Evolutionary conservation across 1,284 basidiomycete genomes (phyloP).

Genomic region (Phellopilus nigrolimitatus): DNA sequence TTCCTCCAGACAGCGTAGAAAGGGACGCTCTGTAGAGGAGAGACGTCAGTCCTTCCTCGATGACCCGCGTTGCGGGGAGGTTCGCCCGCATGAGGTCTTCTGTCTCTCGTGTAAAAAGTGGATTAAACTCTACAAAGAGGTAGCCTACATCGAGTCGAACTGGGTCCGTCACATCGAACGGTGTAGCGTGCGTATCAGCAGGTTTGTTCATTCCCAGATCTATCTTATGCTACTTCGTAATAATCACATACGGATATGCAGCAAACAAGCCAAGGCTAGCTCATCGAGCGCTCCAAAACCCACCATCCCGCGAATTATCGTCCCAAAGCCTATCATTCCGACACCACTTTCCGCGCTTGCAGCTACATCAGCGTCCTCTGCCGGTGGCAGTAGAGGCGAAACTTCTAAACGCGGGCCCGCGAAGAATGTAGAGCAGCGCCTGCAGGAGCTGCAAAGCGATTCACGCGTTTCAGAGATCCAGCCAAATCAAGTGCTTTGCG

Average conservation of each 20-base stretch:
- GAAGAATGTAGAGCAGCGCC: background rate
- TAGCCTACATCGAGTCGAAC: conserved; percentile 19
- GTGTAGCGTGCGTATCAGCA: conserved; percentile 7
- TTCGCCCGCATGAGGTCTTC: conserved; percentile 16
- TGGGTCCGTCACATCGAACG: conserved; percentile 19
- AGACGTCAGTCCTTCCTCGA: conserved; percentile 5
- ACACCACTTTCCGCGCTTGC: background rate
- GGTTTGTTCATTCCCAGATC: background rate
- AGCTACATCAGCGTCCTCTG: background rate
- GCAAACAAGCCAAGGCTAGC: too few species aligned
- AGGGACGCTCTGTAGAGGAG: conserved; percentile 15
- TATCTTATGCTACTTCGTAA: background rate
- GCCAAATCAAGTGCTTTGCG: conserved; percentile 49
- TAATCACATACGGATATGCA: too few species aligned
- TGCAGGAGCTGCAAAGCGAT: conserved; percentile 49
- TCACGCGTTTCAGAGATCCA: conserved; percentile 43
- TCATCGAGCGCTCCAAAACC: background rate
- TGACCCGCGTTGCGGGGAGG: conserved; percentile 16
- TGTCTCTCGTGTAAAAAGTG: conserved; percentile 19
- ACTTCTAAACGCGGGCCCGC: background rate
- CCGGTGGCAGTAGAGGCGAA: background rate
- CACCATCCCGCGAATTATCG: background rate
- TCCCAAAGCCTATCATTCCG: background rate
- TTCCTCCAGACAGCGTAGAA: too few species aligned
- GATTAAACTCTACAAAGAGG: conserved; percentile 20